These are phyloP conservation scores for Boletus vermiculosoides DNA, from an alignment of 768 basidiomycete genomes.

Conservation along the genomic window DNA sequence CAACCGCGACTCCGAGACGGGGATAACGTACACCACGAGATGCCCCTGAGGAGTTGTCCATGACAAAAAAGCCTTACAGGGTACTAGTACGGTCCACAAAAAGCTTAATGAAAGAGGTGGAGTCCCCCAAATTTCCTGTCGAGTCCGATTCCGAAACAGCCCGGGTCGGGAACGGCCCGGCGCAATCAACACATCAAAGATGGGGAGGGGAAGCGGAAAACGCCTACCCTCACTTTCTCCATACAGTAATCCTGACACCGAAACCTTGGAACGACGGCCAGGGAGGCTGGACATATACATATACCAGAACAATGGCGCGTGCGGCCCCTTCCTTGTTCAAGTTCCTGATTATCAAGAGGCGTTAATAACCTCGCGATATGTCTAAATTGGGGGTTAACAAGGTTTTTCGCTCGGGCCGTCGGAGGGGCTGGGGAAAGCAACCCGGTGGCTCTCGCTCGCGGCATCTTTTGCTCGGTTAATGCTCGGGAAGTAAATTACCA, in stretches of 20 bases:
- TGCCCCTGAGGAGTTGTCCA: not conserved
- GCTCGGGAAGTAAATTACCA: not conserved
- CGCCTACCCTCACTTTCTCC: not conserved
- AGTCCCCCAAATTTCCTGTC: too few relatives aligned
- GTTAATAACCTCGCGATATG: not conserved
- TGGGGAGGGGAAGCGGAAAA: not conserved
- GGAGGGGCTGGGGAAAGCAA: not conserved
- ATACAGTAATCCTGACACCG: not conserved
- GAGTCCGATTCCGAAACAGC: not conserved
- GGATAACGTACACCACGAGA: not conserved
- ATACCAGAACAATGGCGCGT: not conserved
- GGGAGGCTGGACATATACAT: not conserved
- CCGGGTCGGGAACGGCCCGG: not conserved
- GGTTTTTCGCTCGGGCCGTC: not conserved
- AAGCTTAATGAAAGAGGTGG: not conserved
- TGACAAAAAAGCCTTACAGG: constrained; percentile 1
- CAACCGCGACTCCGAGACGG: not conserved
- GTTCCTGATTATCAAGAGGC: not conserved
- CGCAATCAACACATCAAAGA: not conserved
- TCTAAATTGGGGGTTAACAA: constrained; percentile 16
- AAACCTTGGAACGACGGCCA: not conserved
- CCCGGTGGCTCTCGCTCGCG: not conserved
- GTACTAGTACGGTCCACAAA: not conserved
- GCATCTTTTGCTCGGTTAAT: constrained; percentile 1
- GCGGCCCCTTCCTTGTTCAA: not conserved